These are phyloP conservation scores for Pyrenophora seminiperda DNA, from an alignment of 2,329 filamentous ascomycete genomes.

Conservation along the genomic window DNA sequence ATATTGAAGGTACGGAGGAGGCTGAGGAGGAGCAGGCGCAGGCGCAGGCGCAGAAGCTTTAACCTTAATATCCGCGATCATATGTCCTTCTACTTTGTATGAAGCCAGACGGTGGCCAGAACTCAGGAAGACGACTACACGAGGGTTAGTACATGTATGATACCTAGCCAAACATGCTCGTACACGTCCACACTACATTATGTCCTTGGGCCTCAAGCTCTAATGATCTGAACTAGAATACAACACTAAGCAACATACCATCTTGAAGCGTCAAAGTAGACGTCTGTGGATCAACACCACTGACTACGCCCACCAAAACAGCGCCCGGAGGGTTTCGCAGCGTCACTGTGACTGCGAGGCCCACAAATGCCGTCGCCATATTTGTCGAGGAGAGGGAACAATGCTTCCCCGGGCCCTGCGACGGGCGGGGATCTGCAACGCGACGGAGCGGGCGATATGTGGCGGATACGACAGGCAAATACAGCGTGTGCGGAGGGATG, in stretches of 20 bases:
- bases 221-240: neutral
- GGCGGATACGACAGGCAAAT: neutral
- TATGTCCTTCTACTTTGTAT: conserved; percentile 62
- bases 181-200: too few species aligned
- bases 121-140: conserved; percentile 59
- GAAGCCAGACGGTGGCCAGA: conserved; percentile 58
- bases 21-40: conserved; percentile 21
- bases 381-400: conserved; percentile 5
- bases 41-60: conserved; percentile 39
- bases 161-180: conserved; percentile 23
- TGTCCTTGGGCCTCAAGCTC: neutral
- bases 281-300: conserved; percentile 69
- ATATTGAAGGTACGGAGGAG: conserved; percentile 29
- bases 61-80: conserved; percentile 65
- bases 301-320: conserved; percentile 71
- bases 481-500: neutral
- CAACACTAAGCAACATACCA: conserved; percentile 56
- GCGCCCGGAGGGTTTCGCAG: conserved; percentile 68
- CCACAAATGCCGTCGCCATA: conserved; percentile 73
- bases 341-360: conserved; percentile 75
- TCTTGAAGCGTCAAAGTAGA: conserved; percentile 69
- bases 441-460: neutral
- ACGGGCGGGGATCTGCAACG: conserved; percentile 3
- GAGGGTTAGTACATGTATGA: conserved; percentile 8
- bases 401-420: conserved; percentile 2